Conservation (phyloP, 2,329 filamentous ascomycete genomes). For the Claviceps capensis region DNA sequence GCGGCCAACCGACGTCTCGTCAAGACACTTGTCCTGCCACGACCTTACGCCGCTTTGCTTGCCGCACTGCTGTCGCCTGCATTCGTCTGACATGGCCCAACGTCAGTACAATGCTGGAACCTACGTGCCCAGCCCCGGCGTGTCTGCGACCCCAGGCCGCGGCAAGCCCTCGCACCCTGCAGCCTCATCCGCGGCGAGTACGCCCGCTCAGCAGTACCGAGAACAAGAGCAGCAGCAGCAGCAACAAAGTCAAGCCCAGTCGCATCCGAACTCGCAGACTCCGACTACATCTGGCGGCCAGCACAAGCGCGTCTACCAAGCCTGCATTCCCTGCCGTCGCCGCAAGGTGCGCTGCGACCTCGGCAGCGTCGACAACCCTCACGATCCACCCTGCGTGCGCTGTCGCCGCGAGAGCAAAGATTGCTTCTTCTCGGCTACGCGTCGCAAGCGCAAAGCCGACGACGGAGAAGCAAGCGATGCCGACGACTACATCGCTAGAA, state of each 20-base stretch:
- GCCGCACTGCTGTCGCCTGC: slow-evolving; percentile 1
- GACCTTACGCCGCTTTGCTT: slow-evolving; percentile 2
- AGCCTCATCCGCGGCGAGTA: slow-evolving; percentile 2
- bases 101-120: slow-evolving; percentile 8
- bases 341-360: slow-evolving; percentile 50
- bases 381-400: slow-evolving; percentile 84
- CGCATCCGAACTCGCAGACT: background rate
- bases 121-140: slow-evolving; percentile 10
- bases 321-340: slow-evolving; percentile 47
- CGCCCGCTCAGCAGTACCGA: slow-evolving; percentile 3
- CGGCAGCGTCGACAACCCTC: slow-evolving; percentile 77
- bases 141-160: slow-evolving; percentile 8
- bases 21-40: slow-evolving; percentile 4
- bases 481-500: slow-evolving; percentile 58
- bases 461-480: slow-evolving; percentile 38
- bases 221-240: slow-evolving; percentile 8
- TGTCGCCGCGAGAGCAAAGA: slow-evolving; percentile 92
- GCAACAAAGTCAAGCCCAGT: slow-evolving; percentile 5
- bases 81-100: slow-evolving; percentile 10
- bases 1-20: slow-evolving; percentile 19
- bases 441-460: slow-evolving; percentile 74
- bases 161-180: slow-evolving; percentile 3
- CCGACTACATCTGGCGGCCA: slow-evolving; percentile 2
- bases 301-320: slow-evolving; percentile 50
- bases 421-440: slow-evolving; percentile 90